These are phyloP conservation scores for Trichoderma cornu-damae DNA, from an alignment of 2,329 filamentous ascomycete species.

Conservation along the genomic window DNA sequence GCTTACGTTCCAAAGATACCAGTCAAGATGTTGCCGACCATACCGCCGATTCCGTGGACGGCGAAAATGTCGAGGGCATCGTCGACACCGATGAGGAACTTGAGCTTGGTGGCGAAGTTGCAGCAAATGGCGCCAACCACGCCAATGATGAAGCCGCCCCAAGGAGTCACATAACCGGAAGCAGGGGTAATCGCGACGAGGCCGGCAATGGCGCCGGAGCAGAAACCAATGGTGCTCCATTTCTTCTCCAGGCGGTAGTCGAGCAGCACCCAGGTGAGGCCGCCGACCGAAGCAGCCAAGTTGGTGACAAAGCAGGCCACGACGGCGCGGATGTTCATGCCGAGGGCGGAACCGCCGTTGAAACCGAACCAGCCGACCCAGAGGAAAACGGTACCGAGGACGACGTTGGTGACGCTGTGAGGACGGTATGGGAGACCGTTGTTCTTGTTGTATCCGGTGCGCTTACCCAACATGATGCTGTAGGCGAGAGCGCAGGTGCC, in stretches of 20 bases:
- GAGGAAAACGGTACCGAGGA: slow-evolving; percentile 68
- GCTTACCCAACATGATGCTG: slow-evolving; percentile 67
- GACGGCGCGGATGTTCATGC: slow-evolving; percentile 77
- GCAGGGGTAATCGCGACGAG: slow-evolving; percentile 84
- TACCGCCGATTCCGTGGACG: slow-evolving; percentile 80
- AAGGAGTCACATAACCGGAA: slow-evolving; percentile 71
- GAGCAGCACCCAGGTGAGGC: slow-evolving; percentile 76
- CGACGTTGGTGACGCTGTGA: slow-evolving; percentile 69
- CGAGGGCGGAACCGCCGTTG: slow-evolving; percentile 79
- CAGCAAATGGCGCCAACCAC: slow-evolving; percentile 59
- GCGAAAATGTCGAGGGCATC: slow-evolving; percentile 89
- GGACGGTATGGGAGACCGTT: slow-evolving; percentile 62
- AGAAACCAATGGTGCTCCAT: slow-evolving; percentile 92
- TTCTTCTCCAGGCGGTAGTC: slow-evolving; percentile 90
- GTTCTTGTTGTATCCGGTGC: slow-evolving; percentile 55
- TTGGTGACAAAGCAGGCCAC: slow-evolving; percentile 90
- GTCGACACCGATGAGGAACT: slow-evolving; percentile 68
- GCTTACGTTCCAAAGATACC: slow-evolving; percentile 68
- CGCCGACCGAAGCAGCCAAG: slow-evolving; percentile 74
- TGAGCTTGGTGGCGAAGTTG: slow-evolving; percentile 85
- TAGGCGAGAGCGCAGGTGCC: slow-evolving; percentile 68
- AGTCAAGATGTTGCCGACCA: slow-evolving; percentile 73
- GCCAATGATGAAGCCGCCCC: slow-evolving; percentile 55
- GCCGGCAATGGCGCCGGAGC: slow-evolving; percentile 80
- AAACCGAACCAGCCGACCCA: slow-evolving; percentile 98